Percentiles rank a stretch among this genome's conserved stretches.
These are phyloP conservation scores for Paecilomyces formosus DNA, from an alignment of 2,329 filamentous ascomycete species.

Conservation along the genomic window DNA sequence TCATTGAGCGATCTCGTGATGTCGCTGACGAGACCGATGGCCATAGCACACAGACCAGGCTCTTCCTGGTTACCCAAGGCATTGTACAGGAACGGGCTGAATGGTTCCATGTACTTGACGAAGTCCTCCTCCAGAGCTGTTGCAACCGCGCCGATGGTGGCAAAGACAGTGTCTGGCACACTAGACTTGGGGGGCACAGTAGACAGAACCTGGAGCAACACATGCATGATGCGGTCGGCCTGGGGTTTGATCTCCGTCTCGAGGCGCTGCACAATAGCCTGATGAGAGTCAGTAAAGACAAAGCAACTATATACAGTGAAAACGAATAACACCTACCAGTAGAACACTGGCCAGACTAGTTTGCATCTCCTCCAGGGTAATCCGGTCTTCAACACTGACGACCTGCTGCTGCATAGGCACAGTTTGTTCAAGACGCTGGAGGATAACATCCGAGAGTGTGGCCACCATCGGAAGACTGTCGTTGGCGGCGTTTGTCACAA, in stretches of 20 bases:
- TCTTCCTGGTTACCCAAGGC: slow-evolving; percentile 94
- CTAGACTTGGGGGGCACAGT: slow-evolving; percentile 78
- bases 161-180: slow-evolving; percentile 90
- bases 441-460: slow-evolving; percentile 75
- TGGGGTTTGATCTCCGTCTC: slow-evolving; percentile 87
- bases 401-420: slow-evolving; percentile 85
- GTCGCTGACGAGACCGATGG: slow-evolving; percentile 94
- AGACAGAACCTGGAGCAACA: slow-evolving; percentile 71
- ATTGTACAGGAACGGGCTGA: slow-evolving; percentile 85
- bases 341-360: slow-evolving; percentile 89
- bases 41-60: slow-evolving; percentile 88
- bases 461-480: slow-evolving; percentile 78
- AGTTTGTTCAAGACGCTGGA: slow-evolving; percentile 86
- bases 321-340: slow-evolving; percentile 42
- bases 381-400: slow-evolving; percentile 92
- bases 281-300: slow-evolving; percentile 7
- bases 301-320: neutral
- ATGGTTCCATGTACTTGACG: slow-evolving; percentile 94
- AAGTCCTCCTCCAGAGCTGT: slow-evolving; percentile 90
- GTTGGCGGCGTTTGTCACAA: slow-evolving; percentile 81
- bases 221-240: slow-evolving; percentile 89
- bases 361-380: slow-evolving; percentile 95
- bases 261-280: slow-evolving; percentile 78
- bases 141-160: slow-evolving; percentile 82
- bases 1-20: slow-evolving; percentile 87